Evolutionary conservation across 768 basidiomycete genomes (phyloP).

Genomic region (Candolleomyces aberdarensis): DNA sequence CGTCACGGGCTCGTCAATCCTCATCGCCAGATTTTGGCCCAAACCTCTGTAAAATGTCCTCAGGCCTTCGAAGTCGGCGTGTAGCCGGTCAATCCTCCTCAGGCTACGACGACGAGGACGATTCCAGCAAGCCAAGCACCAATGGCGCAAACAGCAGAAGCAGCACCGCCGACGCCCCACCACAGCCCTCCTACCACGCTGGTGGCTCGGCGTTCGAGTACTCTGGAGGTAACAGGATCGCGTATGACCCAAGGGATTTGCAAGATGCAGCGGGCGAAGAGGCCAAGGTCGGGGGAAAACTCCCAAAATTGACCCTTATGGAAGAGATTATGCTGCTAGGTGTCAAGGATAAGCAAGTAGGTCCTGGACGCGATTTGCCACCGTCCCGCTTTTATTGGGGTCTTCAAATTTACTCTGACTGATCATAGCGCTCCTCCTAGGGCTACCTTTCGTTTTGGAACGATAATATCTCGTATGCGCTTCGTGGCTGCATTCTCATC

Average conservation of each 20-base stretch:
- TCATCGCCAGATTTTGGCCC: not conserved
- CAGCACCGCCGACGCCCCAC: not conserved
- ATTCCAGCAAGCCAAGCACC: not conserved
- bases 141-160: not conserved
- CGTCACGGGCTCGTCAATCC: not conserved
- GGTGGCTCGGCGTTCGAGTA: slow-evolving; percentile 70
- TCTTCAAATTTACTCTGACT: slow-evolving; percentile 2
- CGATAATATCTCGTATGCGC: slow-evolving; percentile 98
- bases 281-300: slow-evolving; percentile 55
- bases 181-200: slow-evolving; percentile 2
- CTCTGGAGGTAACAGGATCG: slow-evolving; percentile 76
- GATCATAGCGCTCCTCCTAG: slow-evolving; percentile 19
- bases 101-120: not conserved
- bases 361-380: slow-evolving; percentile 16
- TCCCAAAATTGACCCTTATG: slow-evolving; percentile 90
- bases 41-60: not conserved
- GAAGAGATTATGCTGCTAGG: slow-evolving; percentile 95
- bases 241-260: slow-evolving; percentile 90
- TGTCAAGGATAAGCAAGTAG: slow-evolving; percentile 93
- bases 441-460: slow-evolving; percentile 99
- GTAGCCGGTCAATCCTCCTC: not conserved
- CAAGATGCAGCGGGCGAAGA: slow-evolving; percentile 65
- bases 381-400: not conserved
- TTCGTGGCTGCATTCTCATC: slow-evolving; percentile 96
- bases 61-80: slow-evolving; percentile 3